phyloP scores from a whole-genome alignment of 768 basidiomycete genomes.

The Boletus subparvulus region DNA sequence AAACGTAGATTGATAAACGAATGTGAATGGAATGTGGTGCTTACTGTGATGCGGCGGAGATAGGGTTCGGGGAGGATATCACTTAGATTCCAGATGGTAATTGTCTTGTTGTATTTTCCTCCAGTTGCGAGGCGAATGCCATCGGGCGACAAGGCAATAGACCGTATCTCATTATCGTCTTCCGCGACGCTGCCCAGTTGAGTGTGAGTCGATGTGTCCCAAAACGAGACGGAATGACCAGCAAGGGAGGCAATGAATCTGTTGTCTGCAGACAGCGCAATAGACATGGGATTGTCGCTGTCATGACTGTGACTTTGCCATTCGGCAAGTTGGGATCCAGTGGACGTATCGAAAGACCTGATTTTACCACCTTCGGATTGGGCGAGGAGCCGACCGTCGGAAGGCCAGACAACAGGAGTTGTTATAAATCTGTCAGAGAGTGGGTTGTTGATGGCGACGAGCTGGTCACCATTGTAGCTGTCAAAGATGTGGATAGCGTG shows the following conservation, averaged over 20 bases:
- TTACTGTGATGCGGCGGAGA: too few species aligned
- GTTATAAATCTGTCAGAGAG: accelerated
- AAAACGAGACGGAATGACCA: background rate
- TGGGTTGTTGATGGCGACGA: too few species aligned
- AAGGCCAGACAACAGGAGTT: background rate
- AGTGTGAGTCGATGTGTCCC: background rate
- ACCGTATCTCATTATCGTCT: background rate
- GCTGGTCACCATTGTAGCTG: background rate
- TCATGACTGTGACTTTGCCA: background rate
- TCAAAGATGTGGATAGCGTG: background rate
- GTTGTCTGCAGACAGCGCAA: background rate
- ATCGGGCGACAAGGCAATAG: background rate
- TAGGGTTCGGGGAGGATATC: constrained; percentile 1
- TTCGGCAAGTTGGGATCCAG: background rate
- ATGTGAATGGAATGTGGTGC: too few species aligned
- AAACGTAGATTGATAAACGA: too few species aligned
- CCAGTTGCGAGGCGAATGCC: background rate
- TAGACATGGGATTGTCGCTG: background rate
- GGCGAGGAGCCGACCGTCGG: background rate
- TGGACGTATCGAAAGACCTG: background rate
- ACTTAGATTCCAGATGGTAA: background rate
- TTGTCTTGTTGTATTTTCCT: background rate
- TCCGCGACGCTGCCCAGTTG: background rate
- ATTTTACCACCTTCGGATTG: background rate
- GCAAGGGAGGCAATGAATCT: background rate